Base-by-base conservation (phyloP, 768 basidiomycete species). In the Russula brevipes region DNA sequence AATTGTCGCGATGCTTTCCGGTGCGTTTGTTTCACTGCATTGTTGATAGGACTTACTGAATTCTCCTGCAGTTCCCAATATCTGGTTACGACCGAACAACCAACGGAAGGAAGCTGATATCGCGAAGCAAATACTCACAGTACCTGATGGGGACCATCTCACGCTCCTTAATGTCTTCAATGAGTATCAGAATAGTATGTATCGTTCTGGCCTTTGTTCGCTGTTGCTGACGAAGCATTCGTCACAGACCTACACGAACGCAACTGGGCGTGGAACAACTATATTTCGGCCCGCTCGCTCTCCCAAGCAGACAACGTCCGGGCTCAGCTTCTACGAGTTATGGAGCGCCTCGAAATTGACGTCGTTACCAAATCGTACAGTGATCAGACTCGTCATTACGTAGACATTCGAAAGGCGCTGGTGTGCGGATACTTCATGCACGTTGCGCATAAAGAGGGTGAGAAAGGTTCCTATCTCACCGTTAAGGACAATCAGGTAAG, bases 401-500 rank as follows among this genome's bases (percentile, higher is more conserved):
- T 76, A 57, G 87, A 87, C 68, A 86, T 98, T 60, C 84, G 93
- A 33, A 86, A 87, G 74, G 88, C 89, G 0, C 79, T 98, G 24
- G 88, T 91, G 5, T 89, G 88, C 68, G 97, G 95, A 1, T 99
- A 91, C 81, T 99, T 98, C 77, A 98, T 97, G 96, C 96, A 98
- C 72, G 85, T 93, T 12, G 97, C 95, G 7, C 94, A 97, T 74
- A 91, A 91, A 73, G 94, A 95, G 72, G 91, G 92, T 3, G 91
- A 93, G 72, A 94, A 92, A 74, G 84, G 87, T 2, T 82, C 81
- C 59, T 98, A 99, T 72, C 65, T 88, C 65, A 99, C 95, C 0
- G 86, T 97, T 62, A 98, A 98, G 76, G 96, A 99, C 73, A 90
- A 95, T 68, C 95, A 97, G 78, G 90, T 85, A 66, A 19, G 82